Evolutionary conservation across 2,329 filamentous ascomycete genomes (phyloP), one percentile per base, ranked within the genome.

Genomic region (Nothomitra cinnamomea): DNA sequence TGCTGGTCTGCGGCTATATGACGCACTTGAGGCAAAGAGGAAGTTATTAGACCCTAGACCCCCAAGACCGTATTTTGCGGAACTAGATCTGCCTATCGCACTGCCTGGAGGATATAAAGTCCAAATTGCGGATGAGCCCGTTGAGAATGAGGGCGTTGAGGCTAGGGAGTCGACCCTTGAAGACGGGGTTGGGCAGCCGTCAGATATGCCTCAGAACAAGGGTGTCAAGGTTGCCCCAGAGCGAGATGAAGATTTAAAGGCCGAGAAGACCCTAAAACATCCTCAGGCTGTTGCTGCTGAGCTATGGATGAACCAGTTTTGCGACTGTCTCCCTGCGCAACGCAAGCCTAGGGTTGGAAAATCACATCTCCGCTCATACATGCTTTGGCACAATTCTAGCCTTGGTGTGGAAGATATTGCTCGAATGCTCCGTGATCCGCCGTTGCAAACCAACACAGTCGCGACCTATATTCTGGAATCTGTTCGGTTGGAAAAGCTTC

Each of bases 1-100:
- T 63, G 87, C 85, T 56, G 78, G 81, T 43, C 67, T 84, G 10
- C 82, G 86, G 54, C 70, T 95, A 1, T 94, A 79, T 61, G 72
- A 86, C 56, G 73, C 76, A 1, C 70, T 95, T 45, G 82, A 95
- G 55, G 68, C 76, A 51, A 78, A 83, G 60, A 75, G 89, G 15
- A 72, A 77, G 59, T 69, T 71, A 5, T 70, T 95, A 56, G 67
- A 77, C 12, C 87, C 87, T 1, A 74, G 69, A 1, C 89, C 89
- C 3, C 83, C 85, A 2, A 71, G 77, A 5, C 87, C 88, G 0
- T 72, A 75, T 15, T 75, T 79, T 59, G 80, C 77, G 2, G 88
- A 94, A 62, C 70, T 81, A 3, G 73, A 80, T 43, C 61, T 76
- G 22, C 81, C 82, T 0, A 49, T 49, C 12, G 28, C 28, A 12